Evolutionary conservation across 176 grass and related monocot genomes (phyloP), one percentile per base, ranked within the genome.

Genomic region (Aegilops speltoides): DNA sequence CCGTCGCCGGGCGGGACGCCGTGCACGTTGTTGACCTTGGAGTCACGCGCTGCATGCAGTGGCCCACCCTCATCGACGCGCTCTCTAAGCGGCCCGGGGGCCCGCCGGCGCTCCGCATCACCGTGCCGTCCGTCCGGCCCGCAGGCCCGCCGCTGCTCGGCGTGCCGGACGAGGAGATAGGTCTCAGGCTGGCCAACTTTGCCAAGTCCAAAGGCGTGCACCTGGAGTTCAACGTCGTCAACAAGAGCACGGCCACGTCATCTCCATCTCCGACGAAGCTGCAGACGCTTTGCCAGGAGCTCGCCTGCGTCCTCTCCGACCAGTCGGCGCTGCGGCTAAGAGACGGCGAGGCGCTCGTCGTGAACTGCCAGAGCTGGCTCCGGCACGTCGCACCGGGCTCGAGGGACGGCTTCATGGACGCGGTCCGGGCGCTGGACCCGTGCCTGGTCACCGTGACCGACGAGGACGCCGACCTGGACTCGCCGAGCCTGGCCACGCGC

Each of bases 1-100:
- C 92, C 2, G 90, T 91, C 16, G 92, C 87, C 20, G 92, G 88
- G 14, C 62, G 52, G 45, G 70, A 80, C 4, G 84, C 85, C 9
- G 80, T 98, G 60, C 96, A 98, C 91, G 85, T 98, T 62, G 61
- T 98, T 7, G 93, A 98, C 79, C 88, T 98, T 41, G 79, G 96
- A 77, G 88, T 90, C 46, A 98, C 90, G 14, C 93, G 92, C 76
- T 96, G 96, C 90, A 98, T 98, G 96, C 96, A 98, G 94, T 94
- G 95, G 87, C 96, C 96, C 1, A 98, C 96, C 31, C 90, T 98
- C 64, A 98, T 98, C 73, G 96, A 98, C 79, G 48, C 66, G 28
- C 82, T 96, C 5, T 93, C 96, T 2, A 94, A 85, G 48, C 81
- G 90, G 5, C 88, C 93, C 1, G 93, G 91, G 2, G 93, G 92